phyloP scores from a whole-genome alignment of 2,329 filamentous ascomycete genomes.

The Aspergillus sp. region DNA sequence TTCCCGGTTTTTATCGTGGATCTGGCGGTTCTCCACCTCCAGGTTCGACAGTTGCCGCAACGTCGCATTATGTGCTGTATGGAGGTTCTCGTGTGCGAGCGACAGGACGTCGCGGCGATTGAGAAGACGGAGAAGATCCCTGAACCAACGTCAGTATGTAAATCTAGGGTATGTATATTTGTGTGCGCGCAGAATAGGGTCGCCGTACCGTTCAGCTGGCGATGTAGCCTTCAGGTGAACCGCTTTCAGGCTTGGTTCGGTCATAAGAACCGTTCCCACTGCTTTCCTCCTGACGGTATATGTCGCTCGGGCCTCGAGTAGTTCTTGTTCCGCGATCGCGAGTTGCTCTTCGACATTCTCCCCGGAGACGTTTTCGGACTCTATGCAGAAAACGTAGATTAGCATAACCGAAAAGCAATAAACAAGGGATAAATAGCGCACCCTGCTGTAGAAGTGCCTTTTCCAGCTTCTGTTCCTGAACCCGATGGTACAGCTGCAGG shows the following conservation, averaged over 20 bases:
- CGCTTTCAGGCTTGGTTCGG: slow-evolving; percentile 69
- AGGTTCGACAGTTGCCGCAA: slow-evolving; percentile 49
- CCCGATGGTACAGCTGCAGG: slow-evolving; percentile 62
- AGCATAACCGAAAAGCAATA: not conserved
- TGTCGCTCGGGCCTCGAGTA: slow-evolving; percentile 63
- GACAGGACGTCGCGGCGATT: slow-evolving; percentile 62
- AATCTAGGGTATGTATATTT: not conserved
- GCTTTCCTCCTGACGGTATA: slow-evolving; percentile 65
- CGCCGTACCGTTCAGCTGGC: slow-evolving; percentile 59
- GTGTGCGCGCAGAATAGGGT: not conserved
- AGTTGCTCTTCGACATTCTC: slow-evolving; percentile 49
- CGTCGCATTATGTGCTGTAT: slow-evolving; percentile 46
- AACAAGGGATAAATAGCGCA: slow-evolving; percentile 12
- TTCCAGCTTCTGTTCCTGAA: slow-evolving; percentile 66
- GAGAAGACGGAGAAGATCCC: slow-evolving; percentile 61
- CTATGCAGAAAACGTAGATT: slow-evolving; percentile 11
- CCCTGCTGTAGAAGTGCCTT: slow-evolving; percentile 55
- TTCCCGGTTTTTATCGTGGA: slow-evolving; percentile 55
- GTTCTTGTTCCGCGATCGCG: slow-evolving; percentile 53
- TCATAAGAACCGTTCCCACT: slow-evolving; percentile 60
- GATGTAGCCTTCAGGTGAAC: slow-evolving; percentile 62
- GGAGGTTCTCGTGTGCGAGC: slow-evolving; percentile 55
- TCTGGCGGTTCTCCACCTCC: slow-evolving; percentile 52
- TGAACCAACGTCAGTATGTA: slow-evolving; percentile 29
- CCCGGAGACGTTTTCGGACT: slow-evolving; percentile 34